Base-by-base conservation (phyloP, 139 green algal species). In the Chara braunii region DNA sequence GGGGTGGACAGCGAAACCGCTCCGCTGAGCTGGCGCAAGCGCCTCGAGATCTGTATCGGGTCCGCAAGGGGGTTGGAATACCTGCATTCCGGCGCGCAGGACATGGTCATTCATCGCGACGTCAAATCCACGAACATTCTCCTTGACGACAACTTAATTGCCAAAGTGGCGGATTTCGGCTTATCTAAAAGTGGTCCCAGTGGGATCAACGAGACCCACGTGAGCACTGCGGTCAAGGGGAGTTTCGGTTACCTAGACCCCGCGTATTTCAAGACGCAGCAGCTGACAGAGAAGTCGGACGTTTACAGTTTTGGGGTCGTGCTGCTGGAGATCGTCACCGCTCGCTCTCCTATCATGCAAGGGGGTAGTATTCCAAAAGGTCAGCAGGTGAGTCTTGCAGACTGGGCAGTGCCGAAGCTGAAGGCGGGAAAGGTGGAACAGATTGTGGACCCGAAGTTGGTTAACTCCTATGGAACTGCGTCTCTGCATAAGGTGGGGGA, bases 91-190 rank as follows among this genome's bases (percentile, higher is more conserved):
- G 33, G 22, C 12, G 22, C 29, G 11, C 14, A 53, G 6, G 8
- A 11, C 26, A 44, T 23, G 24, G 52, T 65, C 34, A 53, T 65
- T 3, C 56, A 65, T 42, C 56, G 56, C 33, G 56, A 65, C 40
- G 34, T 65, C 33, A 65, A 65, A n/a, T 76, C 48, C 14, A 78
- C 52, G 43, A 78, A 78, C 70, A 78, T 78, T 35, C 54, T 78
- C 3, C 23, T 78, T 1, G 77, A 82, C 1, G 22, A 40, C 2
- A 52, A 80, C 2, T 82, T 32, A 3, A 4, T n/a, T 3, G 68
- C 68, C 24, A 78, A 78, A 30, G 69, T 78, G 3, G 70, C 30
- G 2, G 70, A 78, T 12, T 78, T 78, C 71, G 68, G 68, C 2
- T 37, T 77, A 18, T 69, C 18, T 12, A 36, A 59, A 24, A 32